Conservation (phyloP, 768 basidiomycete species). For the Leccinum imitatum region DNA sequence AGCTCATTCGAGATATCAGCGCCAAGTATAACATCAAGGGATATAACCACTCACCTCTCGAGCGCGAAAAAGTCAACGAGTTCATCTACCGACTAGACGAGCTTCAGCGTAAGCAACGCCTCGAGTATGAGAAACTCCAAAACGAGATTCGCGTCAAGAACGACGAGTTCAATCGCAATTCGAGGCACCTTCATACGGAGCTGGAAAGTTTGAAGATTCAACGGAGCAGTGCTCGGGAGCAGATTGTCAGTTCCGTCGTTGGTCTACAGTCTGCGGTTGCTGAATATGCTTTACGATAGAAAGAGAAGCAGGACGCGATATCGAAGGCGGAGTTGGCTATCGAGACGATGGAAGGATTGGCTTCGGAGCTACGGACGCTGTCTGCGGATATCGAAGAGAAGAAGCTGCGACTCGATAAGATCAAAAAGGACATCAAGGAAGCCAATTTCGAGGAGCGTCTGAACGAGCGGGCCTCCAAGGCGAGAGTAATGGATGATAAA, state of each 20-base stretch:
- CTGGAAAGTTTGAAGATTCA: conserved; percentile 55
- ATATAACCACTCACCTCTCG: conserved; percentile 67
- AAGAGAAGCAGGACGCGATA: conserved; percentile 52
- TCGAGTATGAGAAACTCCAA: conserved; percentile 67
- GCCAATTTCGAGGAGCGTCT: conserved; percentile 68
- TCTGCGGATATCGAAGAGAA: conserved; percentile 71
- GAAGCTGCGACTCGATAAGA: conserved; percentile 54
- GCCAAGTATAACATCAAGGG: conserved; percentile 71
- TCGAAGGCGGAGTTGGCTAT: conserved; percentile 51
- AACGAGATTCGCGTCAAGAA: conserved; percentile 56
- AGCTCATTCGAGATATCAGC: conserved; percentile 67
- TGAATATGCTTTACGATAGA: conserved; percentile 31
- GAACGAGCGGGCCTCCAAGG: conserved; percentile 49
- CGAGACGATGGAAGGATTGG: conserved; percentile 54
- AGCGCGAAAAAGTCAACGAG: conserved; percentile 67
- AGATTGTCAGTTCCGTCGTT: conserved; percentile 47
- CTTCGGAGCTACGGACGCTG: conserved; percentile 52
- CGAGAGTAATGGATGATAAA: conserved; percentile 63
- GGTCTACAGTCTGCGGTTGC: background rate
- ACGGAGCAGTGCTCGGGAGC: conserved; percentile 49
- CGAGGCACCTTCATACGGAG: conserved; percentile 55
- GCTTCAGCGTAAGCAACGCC: conserved; percentile 58
- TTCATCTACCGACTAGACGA: conserved; percentile 69
- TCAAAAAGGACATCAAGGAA: conserved; percentile 55
- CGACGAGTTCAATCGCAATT: conserved; percentile 64